Conservation (phyloP, 768 basidiomycete genomes). For the Psilocybe cyanescens region DNA sequence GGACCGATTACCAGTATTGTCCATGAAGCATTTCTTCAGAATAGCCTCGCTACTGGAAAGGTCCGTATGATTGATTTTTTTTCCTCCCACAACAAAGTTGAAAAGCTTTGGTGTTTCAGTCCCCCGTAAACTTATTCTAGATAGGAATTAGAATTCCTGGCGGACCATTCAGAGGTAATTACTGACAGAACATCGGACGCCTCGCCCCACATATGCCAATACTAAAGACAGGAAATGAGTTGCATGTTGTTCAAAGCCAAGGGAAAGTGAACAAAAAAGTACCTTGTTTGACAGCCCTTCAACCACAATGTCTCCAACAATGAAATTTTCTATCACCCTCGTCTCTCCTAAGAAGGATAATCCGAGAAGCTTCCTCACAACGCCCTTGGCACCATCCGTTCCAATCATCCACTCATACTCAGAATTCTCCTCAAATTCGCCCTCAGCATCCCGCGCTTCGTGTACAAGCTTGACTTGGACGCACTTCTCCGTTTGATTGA, state of each 20-base stretch:
- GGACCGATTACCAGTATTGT: constrained; percentile 27
- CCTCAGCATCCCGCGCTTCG: constrained; percentile 17
- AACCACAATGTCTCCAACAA: constrained; percentile 46
- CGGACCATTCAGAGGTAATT: not conserved
- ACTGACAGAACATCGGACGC: constrained; percentile 35
- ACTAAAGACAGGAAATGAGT: constrained; percentile 24
- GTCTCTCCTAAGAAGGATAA: constrained; percentile 46
- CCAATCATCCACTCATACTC: constrained; percentile 44
- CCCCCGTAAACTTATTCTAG: constrained; percentile 24
- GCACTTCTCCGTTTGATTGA: constrained; percentile 38
- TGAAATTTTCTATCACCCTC: constrained; percentile 33
- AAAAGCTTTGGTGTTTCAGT: constrained; percentile 24
- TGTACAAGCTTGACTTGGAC: constrained; percentile 40
- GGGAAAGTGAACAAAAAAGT: constrained; percentile 10
- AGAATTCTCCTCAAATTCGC: constrained; percentile 31
- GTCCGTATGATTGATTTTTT: constrained; percentile 21
- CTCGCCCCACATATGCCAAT: constrained; percentile 55
- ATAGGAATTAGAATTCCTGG: constrained; percentile 50
- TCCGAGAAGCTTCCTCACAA: constrained; percentile 44
- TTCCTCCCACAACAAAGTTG: constrained; percentile 25
- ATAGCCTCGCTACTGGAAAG: constrained; percentile 16
- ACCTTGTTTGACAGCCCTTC: constrained; percentile 44
- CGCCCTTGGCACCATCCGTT: constrained; percentile 46
- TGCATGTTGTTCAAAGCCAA: not conserved
- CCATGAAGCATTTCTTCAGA: constrained; percentile 26